Evolutionary conservation across 768 basidiomycete species (phyloP).

Genomic region (Punctularia strigosozonata): DNA sequence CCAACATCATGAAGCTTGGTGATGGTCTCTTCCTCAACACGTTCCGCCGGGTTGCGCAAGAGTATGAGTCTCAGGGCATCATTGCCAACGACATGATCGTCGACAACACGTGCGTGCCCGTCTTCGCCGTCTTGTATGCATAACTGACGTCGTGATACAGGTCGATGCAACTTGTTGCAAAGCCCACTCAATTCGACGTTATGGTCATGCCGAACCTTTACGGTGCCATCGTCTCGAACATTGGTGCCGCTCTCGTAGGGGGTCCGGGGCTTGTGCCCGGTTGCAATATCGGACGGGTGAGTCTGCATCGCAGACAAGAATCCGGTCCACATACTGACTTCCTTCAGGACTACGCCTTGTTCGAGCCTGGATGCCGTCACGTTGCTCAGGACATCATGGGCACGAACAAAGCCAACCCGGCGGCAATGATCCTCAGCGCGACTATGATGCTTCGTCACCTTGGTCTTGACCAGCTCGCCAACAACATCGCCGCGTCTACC

Average conservation of each 20-base stretch:
- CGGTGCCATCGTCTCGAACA: slow-evolving; percentile 96
- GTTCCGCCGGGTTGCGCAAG: slow-evolving; percentile 92
- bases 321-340: not conserved
- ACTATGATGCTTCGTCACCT: slow-evolving; percentile 98
- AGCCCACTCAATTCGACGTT: slow-evolving; percentile 93
- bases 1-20: slow-evolving; percentile 99
- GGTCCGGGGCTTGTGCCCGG: slow-evolving; percentile 97
- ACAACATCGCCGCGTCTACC: slow-evolving; percentile 84
- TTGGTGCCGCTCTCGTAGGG: slow-evolving; percentile 96
- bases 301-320: slow-evolving; percentile 11
- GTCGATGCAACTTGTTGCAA: slow-evolving; percentile 98
- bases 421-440: slow-evolving; percentile 93
- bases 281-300: slow-evolving; percentile 89
- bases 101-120: slow-evolving; percentile 74
- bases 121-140: too few species aligned
- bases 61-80: slow-evolving; percentile 89
- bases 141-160: slow-evolving; percentile 24
- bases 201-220: slow-evolving; percentile 99
- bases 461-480: slow-evolving; percentile 87
- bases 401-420: slow-evolving; percentile 90
- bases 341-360: slow-evolving; percentile 84
- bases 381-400: slow-evolving; percentile 95
- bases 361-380: slow-evolving; percentile 97
- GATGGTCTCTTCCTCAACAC: slow-evolving; percentile 98
- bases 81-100: slow-evolving; percentile 97